These are phyloP conservation scores for Phialophora expanda DNA, from an alignment of 2,329 filamentous ascomycete species.

Conservation along the genomic window DNA sequence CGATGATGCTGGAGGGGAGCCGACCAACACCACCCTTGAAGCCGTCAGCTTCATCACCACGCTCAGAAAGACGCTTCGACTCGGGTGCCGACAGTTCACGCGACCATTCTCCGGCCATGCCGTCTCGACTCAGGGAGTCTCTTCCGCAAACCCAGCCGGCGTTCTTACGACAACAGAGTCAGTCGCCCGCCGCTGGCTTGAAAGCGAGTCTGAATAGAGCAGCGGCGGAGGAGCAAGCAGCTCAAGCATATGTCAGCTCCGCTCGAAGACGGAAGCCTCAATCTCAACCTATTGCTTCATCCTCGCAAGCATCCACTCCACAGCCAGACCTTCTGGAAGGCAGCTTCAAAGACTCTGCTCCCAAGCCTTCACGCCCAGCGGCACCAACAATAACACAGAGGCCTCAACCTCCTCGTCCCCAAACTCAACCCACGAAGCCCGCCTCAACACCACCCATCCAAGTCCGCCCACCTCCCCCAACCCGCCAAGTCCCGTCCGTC, in stretches of 20 bases:
- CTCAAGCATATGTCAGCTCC: slow-evolving; percentile 85
- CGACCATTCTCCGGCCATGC: slow-evolving; percentile 58
- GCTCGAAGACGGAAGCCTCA: slow-evolving; percentile 73
- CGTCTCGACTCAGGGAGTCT: slow-evolving; percentile 49
- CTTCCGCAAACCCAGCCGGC: slow-evolving; percentile 52
- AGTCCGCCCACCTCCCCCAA: slow-evolving; percentile 46
- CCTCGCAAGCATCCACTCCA: slow-evolving; percentile 51
- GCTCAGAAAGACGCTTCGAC: slow-evolving; percentile 31
- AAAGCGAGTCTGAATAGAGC: slow-evolving; percentile 72
- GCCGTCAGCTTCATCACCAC: slow-evolving; percentile 34
- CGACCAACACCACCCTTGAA: slow-evolving; percentile 58
- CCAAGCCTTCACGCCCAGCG: slow-evolving; percentile 40
- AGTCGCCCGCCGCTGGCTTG: slow-evolving; percentile 56
- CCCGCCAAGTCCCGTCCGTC: slow-evolving; percentile 65
- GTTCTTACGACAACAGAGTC: slow-evolving; percentile 63
- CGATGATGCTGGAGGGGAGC: slow-evolving; percentile 76
- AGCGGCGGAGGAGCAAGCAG: slow-evolving; percentile 76
- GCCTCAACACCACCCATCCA: slow-evolving; percentile 11
- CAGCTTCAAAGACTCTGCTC: slow-evolving; percentile 34
- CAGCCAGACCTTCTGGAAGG: slow-evolving; percentile 70
- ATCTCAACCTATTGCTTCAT: slow-evolving; percentile 42
- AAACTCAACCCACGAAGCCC: slow-evolving; percentile 25
- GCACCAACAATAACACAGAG: slow-evolving; percentile 43
- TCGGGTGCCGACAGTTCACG: slow-evolving; percentile 41
- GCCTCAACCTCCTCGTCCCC: slow-evolving; percentile 45